Evolutionary conservation across 2,329 filamentous ascomycete species (phyloP), one percentile per base, ranked within the genome.

Genomic region (Aspergillus sp.): DNA sequence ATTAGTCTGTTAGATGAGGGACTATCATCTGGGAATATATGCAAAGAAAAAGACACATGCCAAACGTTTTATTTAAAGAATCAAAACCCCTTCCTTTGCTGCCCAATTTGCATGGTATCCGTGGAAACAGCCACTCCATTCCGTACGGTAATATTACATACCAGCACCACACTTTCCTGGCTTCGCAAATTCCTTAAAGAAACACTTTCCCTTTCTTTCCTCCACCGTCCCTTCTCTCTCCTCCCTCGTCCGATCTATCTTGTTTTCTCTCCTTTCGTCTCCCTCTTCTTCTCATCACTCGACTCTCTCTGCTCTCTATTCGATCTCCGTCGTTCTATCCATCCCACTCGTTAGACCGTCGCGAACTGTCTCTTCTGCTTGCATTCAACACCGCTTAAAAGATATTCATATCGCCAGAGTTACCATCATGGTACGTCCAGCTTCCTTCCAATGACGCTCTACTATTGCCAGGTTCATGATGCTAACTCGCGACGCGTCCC

Each of bases 401-500:
- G n/a, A n/a, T n/a, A 22, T 10, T 22, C 19, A 22, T 22, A 22
- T 10, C 19, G 19, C 19, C 6, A 22, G 10, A 22, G 19, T 22
- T 22, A 6, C 19, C 29, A 24, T 29, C 26, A 39, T 39, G 36
- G 36, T 39, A 39, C 5, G 35, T 27, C 27, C 49, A n/a, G n/a
- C n/a, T n/a, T n/a, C n/a, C n/a, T n/a, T n/a, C n/a, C n/a, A n/a
- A n/a, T n/a, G n/a, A n/a, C n/a, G n/a, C n/a, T n/a, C n/a, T n/a
- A n/a, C n/a, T n/a, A n/a, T n/a, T n/a, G n/a, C n/a, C n/a, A n/a
- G n/a, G n/a, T n/a, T n/a, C n/a, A n/a, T 66, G 5, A 38, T 33
- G 28, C 14, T 31, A 10, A 29, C 13, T 12, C 15, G 81, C 22
- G 15, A 15, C 22, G 16, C 15, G 19, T 15, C 30, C 30, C 31